Evolutionary conservation across 148 eudicot species (phyloP).

Genomic region (Talinum fruticosum): DNA sequence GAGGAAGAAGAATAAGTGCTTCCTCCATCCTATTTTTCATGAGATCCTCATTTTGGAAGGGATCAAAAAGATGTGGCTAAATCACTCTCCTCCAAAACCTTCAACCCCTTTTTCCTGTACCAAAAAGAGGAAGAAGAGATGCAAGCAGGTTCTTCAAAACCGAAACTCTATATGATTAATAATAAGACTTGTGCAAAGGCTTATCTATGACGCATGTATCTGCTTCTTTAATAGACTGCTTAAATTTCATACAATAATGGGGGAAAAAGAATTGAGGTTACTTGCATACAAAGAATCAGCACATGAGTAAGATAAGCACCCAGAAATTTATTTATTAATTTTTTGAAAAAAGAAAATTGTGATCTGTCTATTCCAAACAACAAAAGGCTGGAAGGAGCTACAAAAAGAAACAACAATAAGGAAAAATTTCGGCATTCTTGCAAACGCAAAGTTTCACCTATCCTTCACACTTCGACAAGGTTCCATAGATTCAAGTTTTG

Average conservation of each 20-base stretch:
- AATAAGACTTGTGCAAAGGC: neutral
- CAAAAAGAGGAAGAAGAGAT: neutral
- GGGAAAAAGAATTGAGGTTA: neutral
- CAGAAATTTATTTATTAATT: neutral
- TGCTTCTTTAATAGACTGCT: neutral
- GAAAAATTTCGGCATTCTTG: neutral
- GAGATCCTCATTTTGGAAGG: neutral
- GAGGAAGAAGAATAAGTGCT: neutral
- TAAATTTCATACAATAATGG: neutral
- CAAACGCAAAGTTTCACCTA: conserved; percentile 36
- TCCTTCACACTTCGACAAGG: conserved; percentile 77
- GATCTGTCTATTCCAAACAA: neutral
- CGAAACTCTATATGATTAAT: neutral
- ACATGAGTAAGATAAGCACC: neutral
- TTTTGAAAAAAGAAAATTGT: neutral
- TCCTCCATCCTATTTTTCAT: neutral
- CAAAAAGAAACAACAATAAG: neutral
- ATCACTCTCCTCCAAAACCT: neutral
- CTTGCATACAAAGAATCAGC: neutral
- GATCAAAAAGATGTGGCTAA: neutral
- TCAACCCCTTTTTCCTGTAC: neutral
- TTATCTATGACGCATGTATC: neutral
- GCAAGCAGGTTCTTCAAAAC: neutral
- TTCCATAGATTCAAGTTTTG: conserved; percentile 75
- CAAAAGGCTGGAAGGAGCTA: neutral